phyloP scores from a whole-genome alignment of 1,284 basidiomycete genomes.

The Puccinia horiana region DNA sequence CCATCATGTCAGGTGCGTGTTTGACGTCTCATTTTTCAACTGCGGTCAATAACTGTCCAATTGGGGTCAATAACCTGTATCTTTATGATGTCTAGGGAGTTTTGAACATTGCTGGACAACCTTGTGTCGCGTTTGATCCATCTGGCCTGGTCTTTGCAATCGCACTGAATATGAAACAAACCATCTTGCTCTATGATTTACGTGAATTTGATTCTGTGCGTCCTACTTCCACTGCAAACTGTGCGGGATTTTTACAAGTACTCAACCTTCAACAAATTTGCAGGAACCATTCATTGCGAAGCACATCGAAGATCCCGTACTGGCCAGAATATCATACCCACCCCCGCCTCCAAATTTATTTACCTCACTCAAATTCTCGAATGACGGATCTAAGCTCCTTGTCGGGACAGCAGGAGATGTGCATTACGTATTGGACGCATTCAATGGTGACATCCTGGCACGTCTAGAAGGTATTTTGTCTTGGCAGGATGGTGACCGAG shows the following conservation, averaged over 20 bases:
- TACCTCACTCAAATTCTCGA: slow-evolving; percentile 86
- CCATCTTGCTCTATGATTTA: slow-evolving; percentile 83
- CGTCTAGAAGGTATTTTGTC: slow-evolving; percentile 70
- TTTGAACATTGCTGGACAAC: slow-evolving; percentile 65
- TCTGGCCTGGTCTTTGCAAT: slow-evolving; percentile 89
- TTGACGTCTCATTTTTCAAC: not conserved
- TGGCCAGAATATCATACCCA: slow-evolving; percentile 72
- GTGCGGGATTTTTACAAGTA: not conserved
- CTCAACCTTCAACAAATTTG: not conserved
- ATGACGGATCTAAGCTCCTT: slow-evolving; percentile 83
- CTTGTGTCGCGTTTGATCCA: slow-evolving; percentile 86
- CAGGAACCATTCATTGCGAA: slow-evolving; percentile 79
- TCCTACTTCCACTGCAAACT: not conserved
- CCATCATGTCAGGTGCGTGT: slow-evolving; percentile 67
- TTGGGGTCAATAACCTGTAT: slow-evolving; percentile 55
- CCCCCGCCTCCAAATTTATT: slow-evolving; percentile 74
- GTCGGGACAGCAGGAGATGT: slow-evolving; percentile 88
- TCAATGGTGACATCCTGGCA: slow-evolving; percentile 75
- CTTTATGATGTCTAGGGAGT: slow-evolving; percentile 63
- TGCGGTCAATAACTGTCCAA: too few species aligned
- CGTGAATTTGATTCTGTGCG: slow-evolving; percentile 77
- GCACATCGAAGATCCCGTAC: slow-evolving; percentile 75
- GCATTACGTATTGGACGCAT: slow-evolving; percentile 89
- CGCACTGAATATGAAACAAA: slow-evolving; percentile 76
- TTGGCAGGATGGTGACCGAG: not conserved